Evolutionary conservation across 139 green algal genomes (phyloP), one percentile per base, ranked within the genome.

Genomic region (Chlamydomonas schloesseri): DNA sequence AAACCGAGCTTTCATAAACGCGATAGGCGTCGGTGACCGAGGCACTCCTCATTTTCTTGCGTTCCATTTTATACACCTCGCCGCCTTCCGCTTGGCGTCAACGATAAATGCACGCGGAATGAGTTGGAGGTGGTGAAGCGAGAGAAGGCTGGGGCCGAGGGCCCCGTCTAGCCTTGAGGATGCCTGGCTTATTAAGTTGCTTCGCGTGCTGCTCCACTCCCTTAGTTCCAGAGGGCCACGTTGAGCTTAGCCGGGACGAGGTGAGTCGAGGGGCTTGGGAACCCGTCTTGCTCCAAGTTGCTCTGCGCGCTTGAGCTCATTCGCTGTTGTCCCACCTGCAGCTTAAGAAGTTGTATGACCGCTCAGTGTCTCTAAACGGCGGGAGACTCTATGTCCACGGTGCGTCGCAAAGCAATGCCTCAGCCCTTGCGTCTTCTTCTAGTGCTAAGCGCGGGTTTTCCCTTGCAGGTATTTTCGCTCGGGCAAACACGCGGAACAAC

Each of bases 331-430:
- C 2, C 10, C 46, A 3, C 64, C 26, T 65, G 79, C 89, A 94
- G 93, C 71, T 95, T n/a, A 89, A 91, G 84, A 37, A 60, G 8
- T 83, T 95, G 9, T 94, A 92, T 47, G 85, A 91, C 1, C 84
- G 87, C 21, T 93, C 87, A 15, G 42, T 94, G 15, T 65, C 71
- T 17, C 26, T 91, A 36, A 95, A 95, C 71, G 81, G 94, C 28
- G 92, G 91, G 15, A 82, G 88, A 13, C 87, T 95, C 24, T 92
- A 95, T 62, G 89, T 96, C 10, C 91, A 93, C 70, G 93, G 92
- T 95, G 70, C 64, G 91, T 53, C 18, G n/a, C n/a, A n/a, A n/a
- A n/a, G n/a, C 50, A 42, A 70, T 26, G 24, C 33, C 37, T 4
- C 4, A 24, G n/a, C 29, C 50, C 11, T 47, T 67, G 31, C 29